These are phyloP conservation scores for Pugionium dolabratum DNA, from an alignment of 345 rosid species.

Conservation along the genomic window DNA sequence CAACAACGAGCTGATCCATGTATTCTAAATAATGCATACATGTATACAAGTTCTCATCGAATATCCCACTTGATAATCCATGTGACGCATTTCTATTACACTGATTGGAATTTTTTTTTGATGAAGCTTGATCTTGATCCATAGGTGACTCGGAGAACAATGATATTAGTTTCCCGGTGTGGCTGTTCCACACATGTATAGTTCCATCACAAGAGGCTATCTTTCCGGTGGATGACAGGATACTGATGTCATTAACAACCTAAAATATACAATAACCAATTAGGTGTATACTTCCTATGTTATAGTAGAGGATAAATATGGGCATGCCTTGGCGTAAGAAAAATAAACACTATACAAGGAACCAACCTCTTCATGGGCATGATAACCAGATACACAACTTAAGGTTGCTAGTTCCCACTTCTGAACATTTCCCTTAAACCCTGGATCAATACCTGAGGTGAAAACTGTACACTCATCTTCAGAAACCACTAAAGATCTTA, in stretches of 20 bases:
- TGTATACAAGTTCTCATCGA: constrained; percentile 85
- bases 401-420: constrained; percentile 90
- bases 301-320: not conserved
- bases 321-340: not conserved
- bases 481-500: constrained; percentile 78
- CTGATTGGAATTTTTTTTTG: constrained; percentile 55
- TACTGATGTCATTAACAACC: constrained; percentile 86
- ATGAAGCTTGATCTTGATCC: constrained; percentile 54
- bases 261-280: constrained; percentile 43
- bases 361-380: constrained; percentile 96
- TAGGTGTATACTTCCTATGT: constrained; percentile 30
- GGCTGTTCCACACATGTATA: constrained; percentile 86
- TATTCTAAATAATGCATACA: constrained; percentile 73
- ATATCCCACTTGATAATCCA: constrained; percentile 68
- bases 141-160: constrained; percentile 66
- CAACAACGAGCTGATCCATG: constrained; percentile 66
- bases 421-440: constrained; percentile 87
- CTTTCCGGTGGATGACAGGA: constrained; percentile 71
- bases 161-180: constrained; percentile 71
- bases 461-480: constrained; percentile 82
- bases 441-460: constrained; percentile 90
- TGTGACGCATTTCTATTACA: constrained; percentile 54
- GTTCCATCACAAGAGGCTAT: constrained; percentile 97
- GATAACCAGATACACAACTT: constrained; percentile 73
- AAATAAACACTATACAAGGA: constrained; percentile 29